These are phyloP conservation scores for Boletellus ananas DNA, from an alignment of 768 basidiomycete species.

Conservation along the genomic window DNA sequence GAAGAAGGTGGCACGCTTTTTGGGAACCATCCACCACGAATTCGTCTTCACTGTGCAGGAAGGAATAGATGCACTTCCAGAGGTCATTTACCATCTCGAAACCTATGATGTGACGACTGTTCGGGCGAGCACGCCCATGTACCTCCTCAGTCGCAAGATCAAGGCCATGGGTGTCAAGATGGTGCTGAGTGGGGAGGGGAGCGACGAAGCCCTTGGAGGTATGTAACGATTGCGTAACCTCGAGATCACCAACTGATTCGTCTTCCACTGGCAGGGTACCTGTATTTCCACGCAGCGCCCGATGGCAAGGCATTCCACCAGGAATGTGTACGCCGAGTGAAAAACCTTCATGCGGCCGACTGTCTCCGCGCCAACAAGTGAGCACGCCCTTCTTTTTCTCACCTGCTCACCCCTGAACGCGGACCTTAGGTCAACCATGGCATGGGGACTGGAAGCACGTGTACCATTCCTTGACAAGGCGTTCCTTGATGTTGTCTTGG, in stretches of 20 bases:
- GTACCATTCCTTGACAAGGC: constrained; percentile 98
- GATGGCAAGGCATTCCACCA: constrained; percentile 86
- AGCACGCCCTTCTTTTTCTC: constrained; percentile 19
- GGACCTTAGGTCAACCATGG: constrained; percentile 84
- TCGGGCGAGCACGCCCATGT: constrained; percentile 98
- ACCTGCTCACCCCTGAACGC: background rate
- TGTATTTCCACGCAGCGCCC: constrained; percentile 99
- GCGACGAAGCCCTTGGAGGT: constrained; percentile 97
- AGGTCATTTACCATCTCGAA: constrained; percentile 97
- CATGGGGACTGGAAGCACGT: constrained; percentile 97
- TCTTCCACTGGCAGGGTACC: constrained; percentile 60
- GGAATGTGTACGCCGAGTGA: constrained; percentile 91
- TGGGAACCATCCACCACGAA: constrained; percentile 96
- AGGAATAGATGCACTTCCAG: constrained; percentile 93
- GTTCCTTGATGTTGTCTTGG: constrained; percentile 94
- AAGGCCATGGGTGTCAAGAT: constrained; percentile 99
- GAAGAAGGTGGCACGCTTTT: constrained; percentile 84
- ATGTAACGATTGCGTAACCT: constrained; percentile 11
- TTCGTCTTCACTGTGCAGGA: constrained; percentile 98
- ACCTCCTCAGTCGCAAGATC: constrained; percentile 95
- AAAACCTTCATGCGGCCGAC: constrained; percentile 96
- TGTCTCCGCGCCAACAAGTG: constrained; percentile 98
- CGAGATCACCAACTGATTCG: constrained; percentile 6
- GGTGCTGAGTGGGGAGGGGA: constrained; percentile 97
- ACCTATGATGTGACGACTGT: constrained; percentile 99